Evolutionary conservation across 106 monocot genomes (phyloP), one percentile per base, ranked within the genome.

Genomic region (Gastrodia elata): DNA sequence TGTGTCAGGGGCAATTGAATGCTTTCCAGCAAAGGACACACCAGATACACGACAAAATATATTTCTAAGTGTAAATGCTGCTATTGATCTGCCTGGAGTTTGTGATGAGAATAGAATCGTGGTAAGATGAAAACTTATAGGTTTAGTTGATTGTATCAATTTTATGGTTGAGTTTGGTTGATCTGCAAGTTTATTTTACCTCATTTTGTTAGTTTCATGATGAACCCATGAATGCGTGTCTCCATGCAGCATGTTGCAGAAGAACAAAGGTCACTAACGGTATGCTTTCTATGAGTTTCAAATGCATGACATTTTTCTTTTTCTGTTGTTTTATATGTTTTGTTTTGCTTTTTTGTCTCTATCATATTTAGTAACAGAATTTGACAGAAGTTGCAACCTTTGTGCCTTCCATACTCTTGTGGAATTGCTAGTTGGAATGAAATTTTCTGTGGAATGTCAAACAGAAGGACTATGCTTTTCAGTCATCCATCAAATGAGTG

Each of bases 391-490:
- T 24, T 38, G 55, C 32, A 72, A 36, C 57, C 48, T 20, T 25
- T 85, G 85, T 39, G 68, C 82, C 20, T 84, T 80, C 76, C 85
- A 88, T 59, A 78, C 77, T 34, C 81, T 91, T 68, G 28, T 91
- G 46, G 88, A 88, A 73, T 71, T 68, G 38, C 75, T 91, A 59
- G 73, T 88, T 61, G 83, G 91, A 56, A 78, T 88, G 83, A 75
- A 86, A 71, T 75, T 91, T 78, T 84, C 86, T 35, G 70, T 88
- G 52, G 41, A 77, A 38, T 58, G 27, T 46, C 80, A 82, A 68
- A 46, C 40, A 34, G 80, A 86, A 75, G 77, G 48, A n/a, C 72
- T 75, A 7, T 71, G 52, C 58, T 44, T 88, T 71, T 86, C 80
- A 61, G 79, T 82, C 34, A 43, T 48, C 72, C 91, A 91, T 79